Evolutionary conservation across 2,329 filamentous ascomycete species (phyloP), one percentile per base, ranked within the genome.

Genomic region (Neofusicoccum kwambonambiense): DNA sequence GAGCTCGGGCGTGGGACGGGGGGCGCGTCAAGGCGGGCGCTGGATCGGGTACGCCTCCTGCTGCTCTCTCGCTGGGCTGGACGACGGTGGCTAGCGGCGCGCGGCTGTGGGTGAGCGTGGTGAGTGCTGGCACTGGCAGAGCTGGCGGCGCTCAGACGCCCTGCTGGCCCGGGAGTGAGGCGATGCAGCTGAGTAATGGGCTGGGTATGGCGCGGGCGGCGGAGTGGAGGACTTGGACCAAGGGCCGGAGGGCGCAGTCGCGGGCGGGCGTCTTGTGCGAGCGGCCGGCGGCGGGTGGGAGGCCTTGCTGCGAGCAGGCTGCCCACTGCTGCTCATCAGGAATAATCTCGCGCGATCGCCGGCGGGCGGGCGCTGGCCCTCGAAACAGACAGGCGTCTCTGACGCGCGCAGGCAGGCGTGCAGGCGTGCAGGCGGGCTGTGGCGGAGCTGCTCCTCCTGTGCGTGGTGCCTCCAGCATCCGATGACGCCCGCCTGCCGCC

Each of bases 151-250:
- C 49, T 51, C 49, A 34, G 27, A 35, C 49, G 31, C 49, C 12
- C n/a, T 15, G 47, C 37, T 44, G 54, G 39, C 19, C 54, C 54
- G 54, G 39, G 54, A 35, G 22, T 45, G 54, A 45, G 54, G 56
- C 56, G 27, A 47, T 15, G 52, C 45, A 37, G 50, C 56, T 60
- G 56, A 60, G 56, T 60, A 60, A 60, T 52, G 50, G 31, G 50
- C 31, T 34, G 31, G 15, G 41, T 44, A 17, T 15, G 15, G 13
- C 13, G 41, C 41, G 41, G 41, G 41, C 41, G 41, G 41, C n/a
- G 41, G 41, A 44, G 27, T 31, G 27, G 27, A 31, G 27, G 27
- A 31, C 27, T 31, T 31, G 27, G 27, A 31, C 27, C 5, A 31
- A 31, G 27, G 6, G 27, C 27, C 27, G 7, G 41, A 44, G 41